phyloP scores from a whole-genome alignment of 2,329 filamentous ascomycete genomes.

The Ascochyta koolunga region DNA sequence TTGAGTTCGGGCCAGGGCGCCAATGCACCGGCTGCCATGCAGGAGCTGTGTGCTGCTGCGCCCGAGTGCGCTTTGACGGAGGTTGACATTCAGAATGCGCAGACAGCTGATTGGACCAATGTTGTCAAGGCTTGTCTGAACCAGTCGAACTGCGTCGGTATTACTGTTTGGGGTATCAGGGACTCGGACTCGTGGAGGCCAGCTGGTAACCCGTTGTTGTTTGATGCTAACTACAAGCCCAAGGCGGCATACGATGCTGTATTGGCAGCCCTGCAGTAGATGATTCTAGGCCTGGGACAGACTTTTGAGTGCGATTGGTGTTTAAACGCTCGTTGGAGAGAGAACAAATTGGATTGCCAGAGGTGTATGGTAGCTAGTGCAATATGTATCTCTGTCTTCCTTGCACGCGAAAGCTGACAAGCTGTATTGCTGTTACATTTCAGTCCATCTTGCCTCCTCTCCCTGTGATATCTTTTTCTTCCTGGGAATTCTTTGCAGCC shows the following conservation, averaged over 20 bases:
- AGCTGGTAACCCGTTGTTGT: conserved; percentile 51
- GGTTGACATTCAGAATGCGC: conserved; percentile 69
- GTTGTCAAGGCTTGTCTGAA: conserved; percentile 64
- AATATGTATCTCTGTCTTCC: neutral
- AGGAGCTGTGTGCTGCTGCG: conserved; percentile 60
- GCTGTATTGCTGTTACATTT: neutral
- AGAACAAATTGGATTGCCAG: no score
- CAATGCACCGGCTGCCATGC: conserved; percentile 54
- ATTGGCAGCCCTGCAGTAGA: conserved; percentile 33
- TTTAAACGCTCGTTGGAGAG: neutral
- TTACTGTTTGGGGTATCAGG: conserved; percentile 67
- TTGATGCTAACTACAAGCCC: conserved; percentile 51
- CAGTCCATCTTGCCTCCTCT: conserved; percentile 16
- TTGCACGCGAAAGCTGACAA: neutral
- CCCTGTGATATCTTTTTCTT: conserved; percentile 22
- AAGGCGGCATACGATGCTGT: conserved; percentile 51
- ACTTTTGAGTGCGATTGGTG: neutral
- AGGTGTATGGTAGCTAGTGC: neutral
- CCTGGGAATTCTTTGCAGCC: conserved; percentile 27
- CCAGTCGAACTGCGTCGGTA: conserved; percentile 67
- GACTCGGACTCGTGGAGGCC: conserved; percentile 57
- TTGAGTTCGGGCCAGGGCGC: conserved; percentile 57
- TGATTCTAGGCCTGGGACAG: neutral
- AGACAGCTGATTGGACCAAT: conserved; percentile 63
- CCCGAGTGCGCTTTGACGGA: conserved; percentile 71